A percentile compares a stretch with the other conserved stretches of the same genome.
phyloP scores from a whole-genome alignment of 2,329 filamentous ascomycete genomes.

The Fusarium chuoi region DNA sequence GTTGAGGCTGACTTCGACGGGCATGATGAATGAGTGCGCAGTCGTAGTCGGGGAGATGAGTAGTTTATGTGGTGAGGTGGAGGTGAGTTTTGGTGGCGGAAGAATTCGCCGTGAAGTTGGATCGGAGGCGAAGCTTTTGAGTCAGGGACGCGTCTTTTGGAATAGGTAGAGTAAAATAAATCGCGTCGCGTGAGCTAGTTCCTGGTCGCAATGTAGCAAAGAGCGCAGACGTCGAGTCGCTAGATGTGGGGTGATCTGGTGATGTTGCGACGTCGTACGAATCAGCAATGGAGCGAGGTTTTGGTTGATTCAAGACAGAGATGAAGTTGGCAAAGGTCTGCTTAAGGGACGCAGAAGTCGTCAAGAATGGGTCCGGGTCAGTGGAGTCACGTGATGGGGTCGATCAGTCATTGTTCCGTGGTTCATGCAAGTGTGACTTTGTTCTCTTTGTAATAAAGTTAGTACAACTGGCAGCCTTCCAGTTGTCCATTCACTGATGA shows the following conservation, averaged over 20 bases:
- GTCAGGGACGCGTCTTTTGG: constrained; percentile 39
- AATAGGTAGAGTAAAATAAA: constrained; percentile 23
- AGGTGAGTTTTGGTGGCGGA: constrained; percentile 34
- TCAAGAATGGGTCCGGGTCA: constrained; percentile 44
- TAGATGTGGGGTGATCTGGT: constrained; percentile 13
- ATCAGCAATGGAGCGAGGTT: constrained; percentile 34
- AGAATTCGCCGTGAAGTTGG: constrained; percentile 31
- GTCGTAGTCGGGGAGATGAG: constrained; percentile 9
- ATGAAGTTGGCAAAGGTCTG: constrained; percentile 44
- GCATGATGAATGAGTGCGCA: constrained; percentile 65
- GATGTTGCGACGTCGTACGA: constrained; percentile 30
- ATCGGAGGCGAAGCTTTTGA: constrained; percentile 33
- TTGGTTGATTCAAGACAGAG: constrained; percentile 38
- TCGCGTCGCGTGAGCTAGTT: constrained; percentile 40
- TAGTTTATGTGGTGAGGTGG: constrained; percentile 1
- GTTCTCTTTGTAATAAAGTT: constrained; percentile 22
- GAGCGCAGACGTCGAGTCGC: constrained; percentile 20
- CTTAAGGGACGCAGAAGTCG: constrained; percentile 40
- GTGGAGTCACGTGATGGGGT: constrained; percentile 41
- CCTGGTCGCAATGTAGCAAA: constrained; percentile 30
- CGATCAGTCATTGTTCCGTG: constrained; percentile 17
- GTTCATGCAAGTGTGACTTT: neutral
- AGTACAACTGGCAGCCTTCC: neutral
- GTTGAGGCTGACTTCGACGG: constrained; percentile 78
- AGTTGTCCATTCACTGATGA: neutral